Evolutionary conservation across 2,329 filamentous ascomycete species (phyloP).

Genomic region (Penicillium sp.): DNA sequence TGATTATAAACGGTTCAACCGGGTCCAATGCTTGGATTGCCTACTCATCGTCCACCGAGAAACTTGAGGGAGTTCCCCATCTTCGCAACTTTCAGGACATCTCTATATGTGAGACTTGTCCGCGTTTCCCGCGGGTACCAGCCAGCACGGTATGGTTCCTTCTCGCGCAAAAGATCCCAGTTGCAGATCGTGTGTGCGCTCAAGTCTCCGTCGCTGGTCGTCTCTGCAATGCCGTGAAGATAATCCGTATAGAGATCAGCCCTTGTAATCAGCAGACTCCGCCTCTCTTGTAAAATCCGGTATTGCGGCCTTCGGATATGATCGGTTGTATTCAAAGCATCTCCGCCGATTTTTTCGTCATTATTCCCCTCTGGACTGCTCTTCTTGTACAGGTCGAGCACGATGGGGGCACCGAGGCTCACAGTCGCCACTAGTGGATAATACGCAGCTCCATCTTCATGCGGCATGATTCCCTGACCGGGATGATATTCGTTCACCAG

Average conservation of each 20-base stretch:
- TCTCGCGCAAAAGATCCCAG: slow-evolving; percentile 52
- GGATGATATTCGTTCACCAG: slow-evolving; percentile 87
- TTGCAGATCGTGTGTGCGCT: slow-evolving; percentile 50
- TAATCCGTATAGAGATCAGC: slow-evolving; percentile 51
- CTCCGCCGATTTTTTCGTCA: slow-evolving; percentile 2
- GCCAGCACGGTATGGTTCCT: slow-evolving; percentile 35
- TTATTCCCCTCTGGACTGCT: slow-evolving; percentile 33
- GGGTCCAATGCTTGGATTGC: background rate
- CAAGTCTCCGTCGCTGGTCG: slow-evolving; percentile 60
- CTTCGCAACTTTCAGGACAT: slow-evolving; percentile 77
- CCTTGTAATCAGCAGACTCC: slow-evolving; percentile 61
- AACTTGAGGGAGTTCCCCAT: slow-evolving; percentile 63
- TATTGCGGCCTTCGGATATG: slow-evolving; percentile 27
- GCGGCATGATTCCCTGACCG: slow-evolving; percentile 92
- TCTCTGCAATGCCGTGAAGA: slow-evolving; percentile 56
- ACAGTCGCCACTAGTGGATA: slow-evolving; percentile 84
- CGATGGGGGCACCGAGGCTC: slow-evolving; percentile 71
- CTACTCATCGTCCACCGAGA: slow-evolving; percentile 25
- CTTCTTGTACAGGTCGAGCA: slow-evolving; percentile 69
- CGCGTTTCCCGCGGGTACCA: slow-evolving; percentile 48
- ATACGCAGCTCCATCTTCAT: slow-evolving; percentile 89
- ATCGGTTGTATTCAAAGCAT: slow-evolving; percentile 2
- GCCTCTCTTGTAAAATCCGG: slow-evolving; percentile 74
- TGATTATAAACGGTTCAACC: background rate
- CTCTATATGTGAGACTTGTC: slow-evolving; percentile 64